phyloP scores from a whole-genome alignment of 371 early-diverging fungal genomes.

The Batkoa obscura region DNA sequence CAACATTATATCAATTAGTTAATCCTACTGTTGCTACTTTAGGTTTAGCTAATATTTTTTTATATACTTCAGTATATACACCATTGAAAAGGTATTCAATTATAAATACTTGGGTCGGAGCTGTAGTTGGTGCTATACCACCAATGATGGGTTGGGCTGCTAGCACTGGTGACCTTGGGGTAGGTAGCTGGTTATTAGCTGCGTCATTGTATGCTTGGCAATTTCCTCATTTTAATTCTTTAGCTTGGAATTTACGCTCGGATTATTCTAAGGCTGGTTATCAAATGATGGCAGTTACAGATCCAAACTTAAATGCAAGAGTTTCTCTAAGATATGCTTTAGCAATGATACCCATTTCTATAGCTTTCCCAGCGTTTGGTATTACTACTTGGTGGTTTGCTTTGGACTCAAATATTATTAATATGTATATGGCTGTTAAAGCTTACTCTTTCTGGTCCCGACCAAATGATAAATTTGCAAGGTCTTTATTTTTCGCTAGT shows the following conservation, averaged over 20 bases:
- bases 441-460: conserved; percentile 60
- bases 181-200: conserved; percentile 64
- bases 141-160: conserved; percentile 97
- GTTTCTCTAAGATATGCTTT: conserved; percentile 69
- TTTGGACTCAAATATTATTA: conserved; percentile 48
- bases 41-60: conserved; percentile 63
- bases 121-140: conserved; percentile 90
- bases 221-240: conserved; percentile 93
- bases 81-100: conserved; percentile 86
- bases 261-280: conserved; percentile 96
- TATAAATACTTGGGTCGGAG: conserved; percentile 88
- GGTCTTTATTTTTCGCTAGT: conserved; percentile 80
- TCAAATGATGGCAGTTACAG: conserved; percentile 80
- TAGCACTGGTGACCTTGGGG: conserved; percentile 51
- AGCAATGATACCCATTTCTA: conserved; percentile 65
- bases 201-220: conserved; percentile 86
- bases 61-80: conserved; percentile 84
- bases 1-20: conserved; percentile 44
- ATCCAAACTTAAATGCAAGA: conserved; percentile 71
- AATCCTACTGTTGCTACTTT: conserved; percentile 68
- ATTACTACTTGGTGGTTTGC: conserved; percentile 68
- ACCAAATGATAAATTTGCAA: conserved; percentile 54
- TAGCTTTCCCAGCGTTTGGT: conserved; percentile 39
- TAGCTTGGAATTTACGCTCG: conserved; percentile 75
- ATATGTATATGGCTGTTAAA: conserved; percentile 41